Conservation (phyloP, 106 monocot species). For the Cymbidium sinense region DNA sequence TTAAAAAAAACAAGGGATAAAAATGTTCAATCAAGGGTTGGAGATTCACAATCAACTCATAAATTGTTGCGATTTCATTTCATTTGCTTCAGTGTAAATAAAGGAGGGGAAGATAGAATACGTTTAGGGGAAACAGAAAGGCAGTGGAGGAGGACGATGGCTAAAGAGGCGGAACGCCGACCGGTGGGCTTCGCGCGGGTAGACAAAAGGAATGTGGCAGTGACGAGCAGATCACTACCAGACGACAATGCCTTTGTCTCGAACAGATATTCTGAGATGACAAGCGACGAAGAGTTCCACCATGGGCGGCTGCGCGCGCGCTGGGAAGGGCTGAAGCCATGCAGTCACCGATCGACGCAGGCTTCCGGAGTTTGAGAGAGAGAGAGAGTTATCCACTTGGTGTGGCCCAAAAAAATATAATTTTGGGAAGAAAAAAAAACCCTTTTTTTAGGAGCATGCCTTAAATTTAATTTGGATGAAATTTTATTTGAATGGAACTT, state of each 20-base stretch:
- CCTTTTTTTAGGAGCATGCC: no score
- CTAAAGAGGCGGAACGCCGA: constrained; percentile 34
- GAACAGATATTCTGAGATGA: background rate
- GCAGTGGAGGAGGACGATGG: constrained; percentile 31
- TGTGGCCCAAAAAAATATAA: no score
- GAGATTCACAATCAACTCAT: background rate
- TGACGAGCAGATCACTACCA: background rate
- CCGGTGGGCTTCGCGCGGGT: background rate
- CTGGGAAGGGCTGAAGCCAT: no score
- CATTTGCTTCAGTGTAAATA: background rate
- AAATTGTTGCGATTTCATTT: no score
- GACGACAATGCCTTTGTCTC: background rate
- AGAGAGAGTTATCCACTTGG: no score
- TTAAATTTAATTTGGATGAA: no score
- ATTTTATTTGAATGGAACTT: no score
- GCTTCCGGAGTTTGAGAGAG: no score
- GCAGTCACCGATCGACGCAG: no score
- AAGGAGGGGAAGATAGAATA: background rate
- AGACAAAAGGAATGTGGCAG: background rate
- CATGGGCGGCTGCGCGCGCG: background rate
- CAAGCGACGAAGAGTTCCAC: background rate
- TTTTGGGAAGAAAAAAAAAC: no score
- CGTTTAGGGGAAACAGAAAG: constrained; percentile 16
- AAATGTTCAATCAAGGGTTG: no score
- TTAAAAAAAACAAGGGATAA: no score